Conservation (phyloP, 768 basidiomycete species). For the Boletus pseudopeckii region DNA sequence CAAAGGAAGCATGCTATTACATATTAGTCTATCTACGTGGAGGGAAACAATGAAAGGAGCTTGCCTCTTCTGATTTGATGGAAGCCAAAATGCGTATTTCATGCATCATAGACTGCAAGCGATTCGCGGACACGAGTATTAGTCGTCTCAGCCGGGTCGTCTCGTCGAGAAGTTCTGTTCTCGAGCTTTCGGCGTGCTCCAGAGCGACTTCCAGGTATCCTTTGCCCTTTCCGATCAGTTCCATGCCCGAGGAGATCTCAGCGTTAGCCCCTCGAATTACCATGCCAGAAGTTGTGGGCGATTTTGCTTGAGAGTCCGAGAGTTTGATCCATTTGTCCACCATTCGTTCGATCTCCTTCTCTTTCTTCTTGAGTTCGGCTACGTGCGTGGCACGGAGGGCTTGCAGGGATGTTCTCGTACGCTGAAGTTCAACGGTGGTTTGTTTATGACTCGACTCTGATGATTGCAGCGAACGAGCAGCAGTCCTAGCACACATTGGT, state of each 20-base stretch:
- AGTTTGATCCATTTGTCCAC: slow-evolving; percentile 73
- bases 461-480: slow-evolving; percentile 51
- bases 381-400: slow-evolving; percentile 65
- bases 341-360: slow-evolving; percentile 75
- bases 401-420: slow-evolving; percentile 66
- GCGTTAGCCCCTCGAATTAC: slow-evolving; percentile 51
- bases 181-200: slow-evolving; percentile 68
- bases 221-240: slow-evolving; percentile 47
- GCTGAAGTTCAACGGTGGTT: slow-evolving; percentile 65
- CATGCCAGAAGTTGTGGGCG: slow-evolving; percentile 49
- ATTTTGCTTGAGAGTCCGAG: slow-evolving; percentile 62
- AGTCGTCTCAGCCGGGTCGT: slow-evolving; percentile 59
- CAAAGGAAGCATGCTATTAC: slow-evolving; percentile 43
- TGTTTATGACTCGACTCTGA: slow-evolving; percentile 69
- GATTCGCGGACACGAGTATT: slow-evolving; percentile 61
- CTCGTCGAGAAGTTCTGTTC: slow-evolving; percentile 60
- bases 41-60: slow-evolving; percentile 12
- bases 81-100: slow-evolving; percentile 39
- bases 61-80: slow-evolving; percentile 48
- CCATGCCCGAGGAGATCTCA: slow-evolving; percentile 42
- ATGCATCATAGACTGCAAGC: slow-evolving; percentile 54
- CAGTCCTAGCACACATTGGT: slow-evolving; percentile 37
- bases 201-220: slow-evolving; percentile 63
- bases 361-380: slow-evolving; percentile 74
- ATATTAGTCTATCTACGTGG: slow-evolving; percentile 7